Percentiles rank a stretch among this genome's conserved stretches.
These are phyloP conservation scores for Sclerotinia borealis DNA, from an alignment of 2,329 filamentous ascomycete genomes.

Conservation along the genomic window DNA sequence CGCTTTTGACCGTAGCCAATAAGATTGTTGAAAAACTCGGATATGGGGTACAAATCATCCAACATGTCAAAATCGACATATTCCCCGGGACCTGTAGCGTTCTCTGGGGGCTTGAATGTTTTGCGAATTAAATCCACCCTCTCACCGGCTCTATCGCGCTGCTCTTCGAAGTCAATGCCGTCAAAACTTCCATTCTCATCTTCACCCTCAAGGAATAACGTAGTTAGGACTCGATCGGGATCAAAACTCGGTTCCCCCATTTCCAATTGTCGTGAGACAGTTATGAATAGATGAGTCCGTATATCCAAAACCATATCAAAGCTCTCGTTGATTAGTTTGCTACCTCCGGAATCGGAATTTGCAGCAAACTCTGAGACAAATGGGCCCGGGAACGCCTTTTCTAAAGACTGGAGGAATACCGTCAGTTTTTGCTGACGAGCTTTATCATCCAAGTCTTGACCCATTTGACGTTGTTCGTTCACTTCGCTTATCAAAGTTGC, in stretches of 20 bases:
- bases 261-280: slow-evolving; percentile 34
- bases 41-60: slow-evolving; percentile 43
- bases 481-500: slow-evolving; percentile 25
- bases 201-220: background rate
- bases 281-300: slow-evolving; percentile 48
- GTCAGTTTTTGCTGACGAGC: background rate
- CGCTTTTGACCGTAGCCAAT: slow-evolving; percentile 42
- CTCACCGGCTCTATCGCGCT: background rate
- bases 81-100: slow-evolving; percentile 26
- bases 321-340: slow-evolving; percentile 37
- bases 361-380: slow-evolving; percentile 33
- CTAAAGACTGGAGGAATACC: slow-evolving; percentile 29
- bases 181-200: background rate
- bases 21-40: slow-evolving; percentile 39
- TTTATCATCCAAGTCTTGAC: background rate
- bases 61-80: slow-evolving; percentile 40
- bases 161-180: background rate
- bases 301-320: slow-evolving; percentile 47
- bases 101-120: slow-evolving; percentile 32
- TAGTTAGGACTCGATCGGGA: slow-evolving; percentile 31
- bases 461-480: background rate
- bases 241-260: slow-evolving; percentile 31
- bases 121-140: slow-evolving; percentile 35
- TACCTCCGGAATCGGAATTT: slow-evolving; percentile 32
- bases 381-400: slow-evolving; percentile 30